Percentiles rank a stretch among this genome's conserved stretches.
Conservation (phyloP, 441 rosid species). For the Biscutella laevigata region DNA sequence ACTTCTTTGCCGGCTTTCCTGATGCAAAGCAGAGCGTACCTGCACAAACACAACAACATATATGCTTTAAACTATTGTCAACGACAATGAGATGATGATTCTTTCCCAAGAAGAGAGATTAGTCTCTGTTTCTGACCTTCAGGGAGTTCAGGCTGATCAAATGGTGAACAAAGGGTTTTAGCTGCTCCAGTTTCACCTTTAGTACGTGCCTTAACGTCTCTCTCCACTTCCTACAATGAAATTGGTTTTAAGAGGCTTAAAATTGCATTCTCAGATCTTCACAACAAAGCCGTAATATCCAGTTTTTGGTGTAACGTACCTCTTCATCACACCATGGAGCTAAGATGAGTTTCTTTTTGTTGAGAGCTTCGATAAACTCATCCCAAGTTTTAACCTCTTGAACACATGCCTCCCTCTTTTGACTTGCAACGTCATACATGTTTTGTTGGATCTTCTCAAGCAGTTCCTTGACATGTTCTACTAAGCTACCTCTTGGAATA, state of each 20-base stretch:
- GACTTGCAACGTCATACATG: slow-evolving; percentile 61
- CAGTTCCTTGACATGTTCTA: slow-evolving; percentile 47
- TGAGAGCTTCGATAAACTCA: slow-evolving; percentile 69
- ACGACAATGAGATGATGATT: neutral
- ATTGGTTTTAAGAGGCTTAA: neutral
- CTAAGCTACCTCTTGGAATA: slow-evolving; percentile 51
- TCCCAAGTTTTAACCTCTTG: slow-evolving; percentile 74
- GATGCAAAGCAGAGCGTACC: slow-evolving; percentile 85
- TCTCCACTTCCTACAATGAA: slow-evolving; percentile 67
- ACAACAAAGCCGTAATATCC: neutral
- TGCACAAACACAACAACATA: slow-evolving; percentile 23
- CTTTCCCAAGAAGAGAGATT: neutral
- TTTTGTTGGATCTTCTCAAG: slow-evolving; percentile 60
- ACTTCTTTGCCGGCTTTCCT: slow-evolving; percentile 80
- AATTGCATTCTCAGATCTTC: neutral
- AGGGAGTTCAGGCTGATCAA: slow-evolving; percentile 95
- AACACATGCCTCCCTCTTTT: slow-evolving; percentile 73
- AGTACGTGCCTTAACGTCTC: slow-evolving; percentile 77
- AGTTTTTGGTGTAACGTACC: slow-evolving; percentile 31
- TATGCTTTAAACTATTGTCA: neutral
- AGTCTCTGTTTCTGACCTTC: slow-evolving; percentile 43
- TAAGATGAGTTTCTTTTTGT: slow-evolving; percentile 73
- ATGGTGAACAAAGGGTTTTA: slow-evolving; percentile 88
- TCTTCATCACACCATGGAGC: slow-evolving; percentile 96
- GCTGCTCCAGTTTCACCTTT: slow-evolving; percentile 94